Base-by-base conservation (phyloP, 208 protist species). In the Trypanosoma theileri region DNA sequence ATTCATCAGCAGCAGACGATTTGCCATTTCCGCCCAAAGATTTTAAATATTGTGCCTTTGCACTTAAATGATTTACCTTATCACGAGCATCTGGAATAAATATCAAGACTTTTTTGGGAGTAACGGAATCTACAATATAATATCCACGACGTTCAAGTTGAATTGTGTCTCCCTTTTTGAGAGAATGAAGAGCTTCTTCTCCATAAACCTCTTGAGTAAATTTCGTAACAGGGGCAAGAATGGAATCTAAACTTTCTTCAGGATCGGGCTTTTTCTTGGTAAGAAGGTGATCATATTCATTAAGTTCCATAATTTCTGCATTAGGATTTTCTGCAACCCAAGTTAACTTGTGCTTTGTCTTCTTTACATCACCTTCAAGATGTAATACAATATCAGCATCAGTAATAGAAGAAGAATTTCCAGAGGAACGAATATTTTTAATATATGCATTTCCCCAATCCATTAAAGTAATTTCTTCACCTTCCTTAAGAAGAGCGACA, bases 391-490 rank as follows among this genome's bases (percentile, higher is more conserved):
- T 84, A 55, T 77, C 80, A 44, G 89, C 90, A 48, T 89, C 79
- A 8, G 80, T 89, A 8, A 88, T 82, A 13, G 84, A 59, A 51
- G 61, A 77, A 46, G 70, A 72, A 19, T 73, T 65, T 40, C 64
- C 71, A 46, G 73, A 63, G 11, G 66, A 68, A 60, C 91, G 81
- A 59, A 96, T 92, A 61, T 91, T 79, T 56, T 85, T 84, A 35
- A 93, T 80, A 55, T 95, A 94, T 8, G 89, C 89, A 81, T 99
- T 99, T 71, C 98, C 97, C 98, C 98, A 99, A 75, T 98, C 85
- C 97, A 99, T 99, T 31, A 99, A 85, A 7, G 98, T 99, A 55
- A 99, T 86, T 76, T 99, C 97, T 24, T 98, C 98, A 56, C 91
- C 92, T 0, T 95, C 92, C 52, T 94, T 88, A 51, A 98, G 45